Base-by-base conservation (phyloP, 306 rosid genomes). In the Potentilla sterilis region DNA sequence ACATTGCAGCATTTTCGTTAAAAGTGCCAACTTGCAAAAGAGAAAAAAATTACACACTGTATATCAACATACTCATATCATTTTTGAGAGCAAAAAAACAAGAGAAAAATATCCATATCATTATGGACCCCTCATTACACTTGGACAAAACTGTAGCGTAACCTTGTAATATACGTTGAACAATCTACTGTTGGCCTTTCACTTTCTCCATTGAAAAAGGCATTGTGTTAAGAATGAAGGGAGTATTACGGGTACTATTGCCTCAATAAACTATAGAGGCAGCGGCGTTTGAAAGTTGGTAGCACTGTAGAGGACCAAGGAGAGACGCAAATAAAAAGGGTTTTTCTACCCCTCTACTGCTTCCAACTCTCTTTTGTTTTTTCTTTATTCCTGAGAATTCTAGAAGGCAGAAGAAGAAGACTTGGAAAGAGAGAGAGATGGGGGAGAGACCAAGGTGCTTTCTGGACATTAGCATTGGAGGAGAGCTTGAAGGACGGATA, bases 401-500 rank as follows among this genome's bases (percentile, higher is more conserved):
- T n/a, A n/a, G n/a, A n/a, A n/a, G n/a, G n/a, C n/a, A n/a, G n/a
- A n/a, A n/a, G n/a, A n/a, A n/a, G n/a, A n/a, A n/a, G n/a, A n/a
- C n/a, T n/a, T n/a, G n/a, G n/a, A n/a, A n/a, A n/a, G 48, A 63
- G 67, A 59, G 68, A 68, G 67, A 51, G n/a, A 89, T 90, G 98
- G 89, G 79, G 40, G 89, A 75, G 40, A 85, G 88, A 75, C 71
- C 69, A 55, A 83, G 96, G 79, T 91, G 98, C 87, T 93, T 86
- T 78, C 83, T 93, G 68, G 96, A 93, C 76, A 85, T 93, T 8
- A 59, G 89, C 86, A 87, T 93, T 67, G 97, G 98, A 28, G 92
- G 83, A 64, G 98, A 93, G 81, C 87, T 91, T 0, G 98, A 93
- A 82, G 98, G 98, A 47, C 80, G 98, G 81, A 85, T 93, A 16